phyloP scores from a whole-genome alignment of 441 rosid species.

The Erodium trifolium region DNA sequence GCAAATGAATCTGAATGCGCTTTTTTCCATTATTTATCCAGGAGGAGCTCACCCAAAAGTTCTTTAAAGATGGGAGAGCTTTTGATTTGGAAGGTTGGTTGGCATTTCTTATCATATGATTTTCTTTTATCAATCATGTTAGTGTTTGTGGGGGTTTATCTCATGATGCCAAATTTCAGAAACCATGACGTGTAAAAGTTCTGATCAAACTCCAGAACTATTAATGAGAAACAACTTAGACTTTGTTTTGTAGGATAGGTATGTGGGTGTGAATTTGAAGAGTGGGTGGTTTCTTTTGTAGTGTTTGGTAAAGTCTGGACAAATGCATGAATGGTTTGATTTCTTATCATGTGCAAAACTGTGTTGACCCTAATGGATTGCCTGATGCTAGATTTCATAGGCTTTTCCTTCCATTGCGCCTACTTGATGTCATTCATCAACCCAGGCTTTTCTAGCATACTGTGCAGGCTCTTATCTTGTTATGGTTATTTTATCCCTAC shows the following conservation, averaged over 20 bases:
- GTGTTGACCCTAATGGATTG: background rate
- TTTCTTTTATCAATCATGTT: slow-evolving; percentile 7
- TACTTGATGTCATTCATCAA: background rate
- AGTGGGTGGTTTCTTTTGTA: too few species aligned
- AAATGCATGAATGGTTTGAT: too few species aligned
- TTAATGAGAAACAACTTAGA: too few species aligned
- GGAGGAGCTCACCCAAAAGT: slow-evolving; percentile 57
- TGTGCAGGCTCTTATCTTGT: background rate
- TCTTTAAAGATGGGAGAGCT: slow-evolving; percentile 72
- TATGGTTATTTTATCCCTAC: background rate
- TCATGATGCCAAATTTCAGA: slow-evolving; percentile 2
- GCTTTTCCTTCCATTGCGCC: background rate
- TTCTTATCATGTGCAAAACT: too few species aligned
- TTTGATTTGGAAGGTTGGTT: slow-evolving; percentile 76
- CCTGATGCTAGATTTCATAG: background rate
- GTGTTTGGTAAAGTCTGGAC: too few species aligned
- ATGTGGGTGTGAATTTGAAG: too few species aligned
- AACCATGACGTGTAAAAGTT: background rate
- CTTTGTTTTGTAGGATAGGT: too few species aligned
- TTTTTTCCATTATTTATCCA: slow-evolving; percentile 24
- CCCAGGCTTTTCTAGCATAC: background rate
- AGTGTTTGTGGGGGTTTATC: slow-evolving; percentile 4
- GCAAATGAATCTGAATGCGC: background rate
- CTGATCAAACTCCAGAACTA: background rate
- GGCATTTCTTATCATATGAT: slow-evolving; percentile 9